Percentiles rank a stretch among this genome's conserved stretches.
These are phyloP conservation scores for Neofusicoccum sp. DNA, from an alignment of 2,329 filamentous ascomycete species.

Conservation along the genomic window DNA sequence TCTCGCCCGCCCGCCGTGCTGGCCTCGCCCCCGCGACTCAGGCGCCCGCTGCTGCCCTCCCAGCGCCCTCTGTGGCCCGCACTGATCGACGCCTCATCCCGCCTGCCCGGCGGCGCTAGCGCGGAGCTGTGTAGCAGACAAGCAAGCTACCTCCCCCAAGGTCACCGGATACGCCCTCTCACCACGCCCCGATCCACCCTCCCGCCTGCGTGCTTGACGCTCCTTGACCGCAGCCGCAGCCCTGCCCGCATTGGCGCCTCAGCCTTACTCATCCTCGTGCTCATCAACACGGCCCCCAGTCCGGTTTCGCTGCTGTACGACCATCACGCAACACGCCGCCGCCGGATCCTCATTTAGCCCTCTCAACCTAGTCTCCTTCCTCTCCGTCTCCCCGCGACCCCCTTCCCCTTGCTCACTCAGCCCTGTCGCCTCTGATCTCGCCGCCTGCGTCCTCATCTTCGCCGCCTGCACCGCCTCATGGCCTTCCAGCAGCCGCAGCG, in stretches of 20 bases:
- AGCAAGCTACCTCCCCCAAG: background rate
- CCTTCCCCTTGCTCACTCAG: background rate
- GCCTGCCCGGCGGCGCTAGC: slow-evolving; percentile 2
- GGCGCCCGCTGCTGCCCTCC: background rate
- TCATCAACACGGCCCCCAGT: background rate
- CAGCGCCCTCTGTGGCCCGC: background rate
- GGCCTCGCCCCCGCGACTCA: background rate
- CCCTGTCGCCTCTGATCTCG: background rate
- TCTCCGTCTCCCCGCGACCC: background rate
- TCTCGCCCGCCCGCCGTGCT: background rate
- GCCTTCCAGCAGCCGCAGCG: slow-evolving; percentile 40
- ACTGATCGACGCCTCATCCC: slow-evolving; percentile 3
- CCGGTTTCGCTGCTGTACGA: background rate
- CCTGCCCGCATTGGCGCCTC: slow-evolving; percentile 1
- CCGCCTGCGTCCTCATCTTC: background rate
- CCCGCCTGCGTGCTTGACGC: background rate
- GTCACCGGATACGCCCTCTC: slow-evolving; percentile 14
- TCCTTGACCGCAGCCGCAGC: background rate
- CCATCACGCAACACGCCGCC: slow-evolving; percentile 8
- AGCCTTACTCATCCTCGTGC: slow-evolving; percentile 18
- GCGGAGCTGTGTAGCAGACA: slow-evolving; percentile 6
- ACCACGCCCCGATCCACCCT: background rate
- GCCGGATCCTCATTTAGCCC: background rate
- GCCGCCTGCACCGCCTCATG: slow-evolving; percentile 26
- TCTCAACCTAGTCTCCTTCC: background rate